Percentiles rank a stretch among this genome's conserved stretches.
Evolutionary conservation across 1,139 yeast species (phyloP).

Genomic region (Pichia sp.): DNA sequence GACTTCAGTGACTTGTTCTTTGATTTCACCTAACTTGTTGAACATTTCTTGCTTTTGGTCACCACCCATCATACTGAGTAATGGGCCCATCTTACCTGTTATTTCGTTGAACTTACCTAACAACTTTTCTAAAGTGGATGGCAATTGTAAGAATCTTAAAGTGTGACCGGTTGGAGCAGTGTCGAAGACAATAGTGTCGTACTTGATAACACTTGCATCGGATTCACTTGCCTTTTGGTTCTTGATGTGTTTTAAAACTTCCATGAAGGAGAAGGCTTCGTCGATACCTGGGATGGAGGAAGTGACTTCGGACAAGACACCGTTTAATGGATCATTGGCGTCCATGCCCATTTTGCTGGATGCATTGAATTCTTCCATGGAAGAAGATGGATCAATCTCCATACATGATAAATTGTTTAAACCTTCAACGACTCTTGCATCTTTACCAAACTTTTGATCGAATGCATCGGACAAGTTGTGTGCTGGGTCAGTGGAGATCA

Average conservation of each 20-base stretch:
- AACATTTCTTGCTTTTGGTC: conserved; percentile 75
- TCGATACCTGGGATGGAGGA: conserved; percentile 97
- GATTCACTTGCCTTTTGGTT: conserved; percentile 52
- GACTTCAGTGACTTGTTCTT: conserved; percentile 81
- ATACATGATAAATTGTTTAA: conserved; percentile 86
- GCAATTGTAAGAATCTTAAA: conserved; percentile 88
- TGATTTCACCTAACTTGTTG: conserved; percentile 78
- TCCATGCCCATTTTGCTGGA: conserved; percentile 42
- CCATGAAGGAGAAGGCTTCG: conserved; percentile 97
- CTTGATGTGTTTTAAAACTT: conserved; percentile 94
- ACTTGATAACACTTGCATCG: conserved; percentile 43
- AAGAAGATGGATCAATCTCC: conserved; percentile 98
- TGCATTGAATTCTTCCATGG: conserved; percentile 81
- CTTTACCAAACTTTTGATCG: conserved; percentile 97
- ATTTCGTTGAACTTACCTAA: conserved; percentile 84
- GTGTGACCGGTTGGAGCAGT: conserved; percentile 99
- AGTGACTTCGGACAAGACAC: conserved; percentile 88
- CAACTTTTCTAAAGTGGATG: conserved; percentile 85
- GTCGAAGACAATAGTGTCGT: conserved; percentile 90
- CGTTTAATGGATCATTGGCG: conserved; percentile 60
- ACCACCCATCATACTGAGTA: conserved; percentile 73
- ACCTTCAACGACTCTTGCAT: conserved; percentile 92
- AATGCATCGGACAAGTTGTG: conserved; percentile 97
- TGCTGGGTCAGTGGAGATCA: conserved; percentile 98
- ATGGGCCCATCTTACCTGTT: conserved; percentile 86